Evolutionary conservation across 2,329 filamentous ascomycete species (phyloP).

Genomic region (Ophiocordyceps unilateralis): DNA sequence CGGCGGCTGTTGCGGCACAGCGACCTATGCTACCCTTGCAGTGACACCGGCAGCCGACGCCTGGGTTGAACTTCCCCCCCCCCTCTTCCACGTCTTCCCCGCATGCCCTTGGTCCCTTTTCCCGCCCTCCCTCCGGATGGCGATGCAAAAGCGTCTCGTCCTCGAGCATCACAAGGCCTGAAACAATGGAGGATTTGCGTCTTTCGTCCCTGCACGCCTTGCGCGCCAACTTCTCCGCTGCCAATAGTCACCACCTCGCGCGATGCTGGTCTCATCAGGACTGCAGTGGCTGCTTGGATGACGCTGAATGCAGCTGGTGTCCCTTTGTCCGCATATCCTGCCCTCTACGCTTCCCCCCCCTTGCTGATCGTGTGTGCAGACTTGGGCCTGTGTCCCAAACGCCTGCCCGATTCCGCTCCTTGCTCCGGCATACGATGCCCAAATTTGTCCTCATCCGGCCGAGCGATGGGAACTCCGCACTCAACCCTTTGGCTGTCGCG

Average conservation of each 20-base stretch:
- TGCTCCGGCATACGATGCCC: constrained; percentile 30
- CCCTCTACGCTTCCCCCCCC: not conserved
- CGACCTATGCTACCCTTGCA: too few relatives aligned
- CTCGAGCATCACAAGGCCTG: constrained; percentile 6
- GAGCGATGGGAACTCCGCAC: constrained; percentile 21
- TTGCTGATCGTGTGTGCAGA: constrained; percentile 15
- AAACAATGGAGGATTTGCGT: not conserved
- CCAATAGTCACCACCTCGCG: constrained; percentile 17
- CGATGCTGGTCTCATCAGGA: constrained; percentile 34
- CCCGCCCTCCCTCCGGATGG: too few relatives aligned
- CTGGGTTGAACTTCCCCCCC: too few relatives aligned
- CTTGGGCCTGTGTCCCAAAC: constrained; percentile 37
- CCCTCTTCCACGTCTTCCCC: too few relatives aligned
- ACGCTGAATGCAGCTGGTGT: constrained; percentile 32
- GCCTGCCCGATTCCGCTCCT: constrained; percentile 24
- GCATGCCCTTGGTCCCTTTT: too few relatives aligned
- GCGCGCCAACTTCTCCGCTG: not conserved
- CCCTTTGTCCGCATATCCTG: constrained; percentile 24
- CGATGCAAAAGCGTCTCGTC: too few relatives aligned
- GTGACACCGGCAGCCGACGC: too few relatives aligned
- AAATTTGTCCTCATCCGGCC: constrained; percentile 33
- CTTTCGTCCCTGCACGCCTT: not conserved
- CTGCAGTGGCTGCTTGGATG: constrained; percentile 27
- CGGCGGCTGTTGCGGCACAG: too few relatives aligned
- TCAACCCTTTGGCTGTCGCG: constrained; percentile 16